Conservation (phyloP, 306 rosid genomes). For the Quercus robur region DNA sequence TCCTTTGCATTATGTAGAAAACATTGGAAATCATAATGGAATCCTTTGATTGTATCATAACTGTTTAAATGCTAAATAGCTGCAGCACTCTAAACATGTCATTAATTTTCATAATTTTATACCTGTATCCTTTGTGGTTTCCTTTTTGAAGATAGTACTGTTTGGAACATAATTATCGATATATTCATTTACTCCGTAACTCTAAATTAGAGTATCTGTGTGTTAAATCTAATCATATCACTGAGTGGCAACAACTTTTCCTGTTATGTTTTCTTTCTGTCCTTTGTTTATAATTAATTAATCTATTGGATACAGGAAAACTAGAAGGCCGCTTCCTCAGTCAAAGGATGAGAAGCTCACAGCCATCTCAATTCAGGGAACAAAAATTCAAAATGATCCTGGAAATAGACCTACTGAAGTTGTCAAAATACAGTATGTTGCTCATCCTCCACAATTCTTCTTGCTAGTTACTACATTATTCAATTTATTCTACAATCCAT, state of each 20-base stretch:
- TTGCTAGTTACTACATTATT: not conserved
- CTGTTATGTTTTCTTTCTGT: not conserved
- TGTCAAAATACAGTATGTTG: conserved; percentile 26
- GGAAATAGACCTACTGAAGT: conserved; percentile 22
- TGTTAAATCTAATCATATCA: not conserved
- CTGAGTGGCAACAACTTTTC: not conserved
- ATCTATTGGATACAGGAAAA: conserved; percentile 41
- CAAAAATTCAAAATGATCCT: conserved; percentile 17
- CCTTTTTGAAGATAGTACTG: not conserved
- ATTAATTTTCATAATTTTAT: not conserved
- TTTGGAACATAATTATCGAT: not conserved
- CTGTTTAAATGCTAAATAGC: not conserved
- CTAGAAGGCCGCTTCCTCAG: conserved; percentile 28
- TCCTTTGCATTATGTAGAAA: not conserved
- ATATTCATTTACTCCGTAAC: not conserved
- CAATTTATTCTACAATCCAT: not conserved
- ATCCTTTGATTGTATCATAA: not conserved
- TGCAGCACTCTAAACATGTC: not conserved
- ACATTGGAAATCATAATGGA: not conserved
- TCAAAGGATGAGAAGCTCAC: conserved; percentile 28
- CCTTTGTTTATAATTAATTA: not conserved
- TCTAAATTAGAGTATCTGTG: not conserved
- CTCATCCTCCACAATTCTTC: not conserved
- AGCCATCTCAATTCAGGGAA: conserved; percentile 29
- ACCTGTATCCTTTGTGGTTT: not conserved